Conservation (phyloP, 2,329 filamentous ascomycete genomes). For the Grosmannia serpens region DNA sequence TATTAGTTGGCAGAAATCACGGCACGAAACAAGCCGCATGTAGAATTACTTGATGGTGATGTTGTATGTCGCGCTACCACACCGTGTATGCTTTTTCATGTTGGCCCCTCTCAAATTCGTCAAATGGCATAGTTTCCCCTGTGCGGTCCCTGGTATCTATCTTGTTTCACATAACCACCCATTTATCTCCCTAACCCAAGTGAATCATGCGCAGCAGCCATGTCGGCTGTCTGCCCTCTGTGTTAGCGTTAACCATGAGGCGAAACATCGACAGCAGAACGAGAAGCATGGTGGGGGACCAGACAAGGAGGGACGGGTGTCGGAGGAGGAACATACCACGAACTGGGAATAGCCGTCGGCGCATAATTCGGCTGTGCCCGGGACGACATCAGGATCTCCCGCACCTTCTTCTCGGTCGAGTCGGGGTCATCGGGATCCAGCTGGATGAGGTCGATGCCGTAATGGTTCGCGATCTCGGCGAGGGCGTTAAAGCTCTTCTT, state of each 20-base stretch:
- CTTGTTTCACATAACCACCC: neutral
- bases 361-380: constrained; percentile 39
- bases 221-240: neutral
- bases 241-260: neutral
- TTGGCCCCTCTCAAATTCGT: neutral
- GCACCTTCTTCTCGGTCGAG: constrained; percentile 69
- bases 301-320: neutral
- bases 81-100: neutral
- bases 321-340: constrained; percentile 1
- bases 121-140: neutral
- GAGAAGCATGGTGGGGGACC: neutral
- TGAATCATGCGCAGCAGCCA: neutral
- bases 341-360: constrained; percentile 11
- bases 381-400: constrained; percentile 66
- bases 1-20: neutral
- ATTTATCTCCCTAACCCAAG: neutral
- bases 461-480: constrained; percentile 66
- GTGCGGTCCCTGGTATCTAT: neutral
- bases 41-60: neutral
- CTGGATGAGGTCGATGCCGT: constrained; percentile 68
- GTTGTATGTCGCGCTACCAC: neutral
- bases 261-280: neutral
- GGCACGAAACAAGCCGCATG: neutral
- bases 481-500: constrained; percentile 70
- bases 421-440: constrained; percentile 88